Evolutionary conservation across 257 asterid genomes (phyloP).

Genomic region (Forsythia viridissima): DNA sequence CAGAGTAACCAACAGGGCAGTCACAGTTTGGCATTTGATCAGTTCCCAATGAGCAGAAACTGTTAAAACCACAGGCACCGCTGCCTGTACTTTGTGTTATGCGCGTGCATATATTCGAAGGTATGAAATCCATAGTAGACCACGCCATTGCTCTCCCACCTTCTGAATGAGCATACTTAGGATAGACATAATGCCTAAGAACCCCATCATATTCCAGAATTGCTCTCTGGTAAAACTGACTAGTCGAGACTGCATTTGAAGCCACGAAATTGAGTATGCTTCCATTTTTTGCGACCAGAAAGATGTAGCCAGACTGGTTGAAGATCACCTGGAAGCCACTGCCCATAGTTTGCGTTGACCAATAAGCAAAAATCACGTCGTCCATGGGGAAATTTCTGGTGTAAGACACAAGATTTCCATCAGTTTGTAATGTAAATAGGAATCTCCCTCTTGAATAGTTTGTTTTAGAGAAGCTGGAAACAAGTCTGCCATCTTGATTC

Average conservation of each 20-base stretch:
- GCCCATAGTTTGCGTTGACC: not conserved
- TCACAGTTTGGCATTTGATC: too few relatives aligned
- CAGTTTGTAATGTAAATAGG: not conserved
- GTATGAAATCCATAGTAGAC: slow-evolving; percentile 14
- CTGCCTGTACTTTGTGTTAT: not conserved
- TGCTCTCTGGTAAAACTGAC: slow-evolving; percentile 22
- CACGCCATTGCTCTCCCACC: not conserved
- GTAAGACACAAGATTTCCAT: slow-evolving; percentile 4
- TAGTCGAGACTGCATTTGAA: not conserved
- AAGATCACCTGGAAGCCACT: slow-evolving; percentile 23
- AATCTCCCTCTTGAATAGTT: slow-evolving; percentile 10
- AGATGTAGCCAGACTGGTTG: slow-evolving; percentile 22
- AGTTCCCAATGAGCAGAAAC: too few relatives aligned
- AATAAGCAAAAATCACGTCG: not conserved
- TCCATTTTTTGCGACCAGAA: slow-evolving; percentile 18
- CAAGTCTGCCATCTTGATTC: not conserved
- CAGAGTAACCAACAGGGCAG: not conserved
- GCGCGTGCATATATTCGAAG: slow-evolving; percentile 24
- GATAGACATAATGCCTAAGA: not conserved
- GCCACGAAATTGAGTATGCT: not conserved
- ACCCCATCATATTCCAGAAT: slow-evolving; percentile 37
- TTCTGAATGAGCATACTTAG: too few relatives aligned
- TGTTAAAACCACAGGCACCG: slow-evolving; percentile 1
- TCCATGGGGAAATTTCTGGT: not conserved
- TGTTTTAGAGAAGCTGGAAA: not conserved